Evolutionary conservation across 139 green algal genomes (phyloP).

Genomic region (Bryopsis sp.): DNA sequence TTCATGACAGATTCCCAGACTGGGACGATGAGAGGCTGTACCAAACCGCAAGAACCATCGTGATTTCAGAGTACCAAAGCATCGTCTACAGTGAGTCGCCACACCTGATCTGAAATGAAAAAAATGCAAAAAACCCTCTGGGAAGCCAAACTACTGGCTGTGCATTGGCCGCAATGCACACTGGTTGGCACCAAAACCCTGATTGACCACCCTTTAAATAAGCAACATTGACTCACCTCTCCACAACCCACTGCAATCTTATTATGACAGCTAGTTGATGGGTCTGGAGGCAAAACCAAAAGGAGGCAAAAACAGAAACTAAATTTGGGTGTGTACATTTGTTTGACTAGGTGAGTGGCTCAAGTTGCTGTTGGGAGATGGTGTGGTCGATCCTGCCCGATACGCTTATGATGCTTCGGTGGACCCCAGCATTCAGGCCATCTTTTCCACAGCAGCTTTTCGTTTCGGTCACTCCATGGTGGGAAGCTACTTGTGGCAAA

Average conservation of each 20-base stretch:
- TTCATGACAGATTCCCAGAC: not conserved
- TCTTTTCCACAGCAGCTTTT: slow-evolving; percentile 15
- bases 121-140: too few relatives aligned
- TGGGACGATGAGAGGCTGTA: not conserved
- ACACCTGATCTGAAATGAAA: not conserved
- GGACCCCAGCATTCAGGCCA: slow-evolving; percentile 7
- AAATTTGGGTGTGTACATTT: too few relatives aligned
- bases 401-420: not conserved
- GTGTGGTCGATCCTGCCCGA: not conserved
- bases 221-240: too few relatives aligned
- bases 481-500: not conserved
- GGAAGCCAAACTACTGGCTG: too few relatives aligned
- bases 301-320: too few relatives aligned
- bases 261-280: too few relatives aligned
- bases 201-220: too few relatives aligned
- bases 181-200: too few relatives aligned
- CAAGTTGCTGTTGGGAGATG: not conserved
- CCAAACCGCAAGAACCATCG: not conserved
- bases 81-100: slow-evolving; percentile 3
- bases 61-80: not conserved
- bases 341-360: slow-evolving; percentile 1
- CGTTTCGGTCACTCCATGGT: slow-evolving; percentile 18
- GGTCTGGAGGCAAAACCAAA: too few relatives aligned
- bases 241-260: too few relatives aligned
- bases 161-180: too few relatives aligned